Evolutionary conservation across 805 yeast species (phyloP), one percentile per base, ranked within the genome.

Genomic region (Kluyveromyces nonfermentans): DNA sequence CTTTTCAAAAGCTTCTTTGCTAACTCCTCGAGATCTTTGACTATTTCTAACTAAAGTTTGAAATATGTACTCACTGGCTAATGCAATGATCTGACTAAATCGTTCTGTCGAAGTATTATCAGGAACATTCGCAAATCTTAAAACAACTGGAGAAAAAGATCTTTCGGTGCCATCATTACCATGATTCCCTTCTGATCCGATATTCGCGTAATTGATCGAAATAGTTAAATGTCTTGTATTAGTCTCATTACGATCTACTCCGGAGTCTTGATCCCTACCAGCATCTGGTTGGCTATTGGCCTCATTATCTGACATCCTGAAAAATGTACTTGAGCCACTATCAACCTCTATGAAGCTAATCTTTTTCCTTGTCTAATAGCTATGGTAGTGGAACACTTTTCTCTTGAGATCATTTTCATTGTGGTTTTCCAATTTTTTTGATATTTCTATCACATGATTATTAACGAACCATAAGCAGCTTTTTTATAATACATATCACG

Each of bases 51-150:
- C 69, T 32, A 82, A 74, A 14, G 85, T 77, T 33, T 81, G 66
- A 57, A 80, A 70, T 1, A 88, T 88, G 60, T 82, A 71, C 20
- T 78, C 77, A 0, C 89, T 80, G 2, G 88, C 87, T 45, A 82
- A 62, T 21, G 80, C 68, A 10, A 83, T 74, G 43, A 82, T 69
- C 31, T 75, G 77, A 53, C 77, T 80, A 28, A 82, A 66, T 31
- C 76, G 70, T 32, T 73, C 72, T n/a, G 79, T 82, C 42, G 80
- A 77, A 25, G 78, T 68, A 46, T 77, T 75, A 15, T 71, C 62
- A 0, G 81, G 74, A 35, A 77, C 77, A 52, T 80, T 79, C n/a
- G 88, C 85, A 25, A 82, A 75, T 34, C 80, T 76, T 52, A 82
- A 63, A 20, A 33, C 30, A 22, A 39, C 31, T n/a, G 42, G 42